phyloP scores from a whole-genome alignment of 2,329 filamentous ascomycete genomes.

The Thelonectria discophora region DNA sequence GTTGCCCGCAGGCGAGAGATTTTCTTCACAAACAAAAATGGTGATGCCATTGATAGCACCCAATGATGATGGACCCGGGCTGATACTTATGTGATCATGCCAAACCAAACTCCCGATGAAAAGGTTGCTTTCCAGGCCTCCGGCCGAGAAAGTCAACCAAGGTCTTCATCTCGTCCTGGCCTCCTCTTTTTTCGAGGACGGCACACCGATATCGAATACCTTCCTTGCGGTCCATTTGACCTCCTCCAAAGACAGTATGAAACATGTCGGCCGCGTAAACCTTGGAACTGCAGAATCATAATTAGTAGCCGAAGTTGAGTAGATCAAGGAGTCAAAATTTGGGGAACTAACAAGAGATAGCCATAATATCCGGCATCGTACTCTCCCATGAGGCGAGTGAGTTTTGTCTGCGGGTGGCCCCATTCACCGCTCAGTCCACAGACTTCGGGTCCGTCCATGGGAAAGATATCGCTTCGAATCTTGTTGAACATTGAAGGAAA shows the following conservation, averaged over 20 bases:
- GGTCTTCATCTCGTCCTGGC: constrained; percentile 2
- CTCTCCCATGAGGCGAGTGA: neutral
- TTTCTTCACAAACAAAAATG: no score
- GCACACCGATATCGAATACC: neutral
- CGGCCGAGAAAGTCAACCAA: constrained; percentile 6
- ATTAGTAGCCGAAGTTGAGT: neutral
- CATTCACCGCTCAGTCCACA: constrained; percentile 1
- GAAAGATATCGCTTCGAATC: neutral
- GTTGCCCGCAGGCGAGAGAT: no score
- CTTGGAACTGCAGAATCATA: neutral
- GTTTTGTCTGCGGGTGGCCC: neutral
- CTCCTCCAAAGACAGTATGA: neutral
- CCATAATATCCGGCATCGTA: constrained; percentile 8
- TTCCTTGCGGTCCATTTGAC: neutral
- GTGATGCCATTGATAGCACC: no score
- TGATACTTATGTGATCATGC: neutral
- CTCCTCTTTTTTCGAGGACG: neutral
- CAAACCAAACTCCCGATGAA: constrained; percentile 1
- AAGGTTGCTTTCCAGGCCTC: neutral
- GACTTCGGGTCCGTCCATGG: neutral
- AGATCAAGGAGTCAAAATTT: neutral
- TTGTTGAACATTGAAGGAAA: constrained; percentile 1
- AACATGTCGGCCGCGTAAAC: constrained; percentile 5
- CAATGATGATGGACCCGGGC: no score
- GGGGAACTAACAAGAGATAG: constrained; percentile 6